phyloP scores from a whole-genome alignment of 73 alveolate genomes.

The Stentor coeruleus region DNA sequence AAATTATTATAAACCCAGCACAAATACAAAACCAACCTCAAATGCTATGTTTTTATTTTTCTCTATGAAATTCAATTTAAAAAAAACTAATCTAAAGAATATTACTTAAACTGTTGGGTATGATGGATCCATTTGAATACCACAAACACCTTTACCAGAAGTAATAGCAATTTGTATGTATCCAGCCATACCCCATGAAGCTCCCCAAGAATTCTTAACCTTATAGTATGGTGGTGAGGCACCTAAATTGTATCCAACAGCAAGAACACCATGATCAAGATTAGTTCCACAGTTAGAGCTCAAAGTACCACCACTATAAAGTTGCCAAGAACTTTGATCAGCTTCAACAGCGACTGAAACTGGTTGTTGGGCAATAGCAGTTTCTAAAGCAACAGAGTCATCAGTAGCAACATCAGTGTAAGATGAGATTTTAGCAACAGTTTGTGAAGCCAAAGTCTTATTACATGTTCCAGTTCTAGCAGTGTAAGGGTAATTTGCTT shows the following conservation, averaged over 20 bases:
- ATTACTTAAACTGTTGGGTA: slow-evolving; percentile 40
- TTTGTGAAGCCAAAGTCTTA: neutral
- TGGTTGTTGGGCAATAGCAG: slow-evolving; percentile 59
- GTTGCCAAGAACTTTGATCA: slow-evolving; percentile 46
- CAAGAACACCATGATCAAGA: slow-evolving; percentile 71
- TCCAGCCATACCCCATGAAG: slow-evolving; percentile 52
- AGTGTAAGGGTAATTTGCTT: slow-evolving; percentile 75
- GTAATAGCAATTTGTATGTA: slow-evolving; percentile 40
- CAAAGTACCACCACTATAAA: slow-evolving; percentile 59
- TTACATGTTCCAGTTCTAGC: slow-evolving; percentile 44
- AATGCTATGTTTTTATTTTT: no score
- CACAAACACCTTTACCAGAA: slow-evolving; percentile 34
- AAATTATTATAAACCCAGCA: no score
- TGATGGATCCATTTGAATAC: slow-evolving; percentile 36
- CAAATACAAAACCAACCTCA: no score
- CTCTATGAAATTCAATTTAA: no score
- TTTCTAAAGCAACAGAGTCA: slow-evolving; percentile 39
- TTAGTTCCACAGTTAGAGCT: slow-evolving; percentile 37
- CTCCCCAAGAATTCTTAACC: slow-evolving; percentile 58
- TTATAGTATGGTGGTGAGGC: slow-evolving; percentile 28
- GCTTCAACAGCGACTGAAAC: slow-evolving; percentile 72
- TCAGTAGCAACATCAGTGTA: slow-evolving; percentile 1
- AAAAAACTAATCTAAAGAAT: no score
- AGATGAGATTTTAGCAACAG: neutral
- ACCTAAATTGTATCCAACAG: slow-evolving; percentile 60